Evolutionary conservation across 768 basidiomycete genomes (phyloP).

Genomic region (Mycena sanguinolenta): DNA sequence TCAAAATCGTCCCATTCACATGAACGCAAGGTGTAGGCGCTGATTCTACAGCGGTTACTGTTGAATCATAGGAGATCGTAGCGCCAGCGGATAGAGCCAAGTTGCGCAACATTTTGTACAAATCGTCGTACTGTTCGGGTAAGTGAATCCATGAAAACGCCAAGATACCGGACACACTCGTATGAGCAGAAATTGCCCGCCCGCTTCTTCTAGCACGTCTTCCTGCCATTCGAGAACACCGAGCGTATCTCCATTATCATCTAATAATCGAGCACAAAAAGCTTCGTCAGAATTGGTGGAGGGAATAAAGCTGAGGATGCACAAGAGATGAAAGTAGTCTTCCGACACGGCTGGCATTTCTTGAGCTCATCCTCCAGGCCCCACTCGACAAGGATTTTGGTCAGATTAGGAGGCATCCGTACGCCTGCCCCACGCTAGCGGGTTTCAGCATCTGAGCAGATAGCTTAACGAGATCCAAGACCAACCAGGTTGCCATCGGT

Average conservation of each 20-base stretch:
- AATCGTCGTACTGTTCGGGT: neutral
- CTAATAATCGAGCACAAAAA: neutral
- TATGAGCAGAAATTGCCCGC: neutral
- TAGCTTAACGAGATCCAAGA: neutral
- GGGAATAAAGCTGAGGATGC: neutral
- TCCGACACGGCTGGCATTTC: neutral
- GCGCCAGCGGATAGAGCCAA: neutral
- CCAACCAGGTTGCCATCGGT: neutral
- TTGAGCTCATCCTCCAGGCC: neutral
- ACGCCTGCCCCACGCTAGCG: neutral
- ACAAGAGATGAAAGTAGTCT: neutral
- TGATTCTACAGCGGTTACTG: neutral
- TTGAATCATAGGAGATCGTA: neutral
- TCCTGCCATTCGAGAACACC: neutral
- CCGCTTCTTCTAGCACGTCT: neutral
- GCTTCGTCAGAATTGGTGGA: neutral
- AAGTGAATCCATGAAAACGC: neutral
- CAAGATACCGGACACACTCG: neutral
- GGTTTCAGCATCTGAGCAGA: neutral
- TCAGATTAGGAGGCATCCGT: conserved; percentile 1
- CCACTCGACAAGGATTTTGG: conserved; percentile 1
- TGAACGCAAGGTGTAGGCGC: neutral
- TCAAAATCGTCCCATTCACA: neutral
- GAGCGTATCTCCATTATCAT: neutral
- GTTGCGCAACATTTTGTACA: neutral